Percentiles rank a stretch among this genome's conserved stretches.
phyloP scores from a whole-genome alignment of 768 basidiomycete genomes.

The Fomitopsis serialis region DNA sequence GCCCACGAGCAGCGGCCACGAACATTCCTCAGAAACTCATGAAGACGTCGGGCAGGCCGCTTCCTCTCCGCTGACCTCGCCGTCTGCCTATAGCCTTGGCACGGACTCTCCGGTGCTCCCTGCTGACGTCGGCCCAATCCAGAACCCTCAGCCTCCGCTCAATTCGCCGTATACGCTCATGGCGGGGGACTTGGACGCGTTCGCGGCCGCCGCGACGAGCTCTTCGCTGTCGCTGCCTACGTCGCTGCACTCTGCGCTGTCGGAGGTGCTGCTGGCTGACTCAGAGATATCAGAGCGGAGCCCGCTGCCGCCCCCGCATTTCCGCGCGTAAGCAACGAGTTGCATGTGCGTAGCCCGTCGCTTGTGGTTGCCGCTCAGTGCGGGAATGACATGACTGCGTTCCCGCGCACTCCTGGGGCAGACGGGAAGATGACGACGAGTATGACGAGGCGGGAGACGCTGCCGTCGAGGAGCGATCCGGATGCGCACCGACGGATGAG shows the following conservation, averaged over 20 bases:
- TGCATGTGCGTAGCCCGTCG: neutral
- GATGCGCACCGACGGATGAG: neutral
- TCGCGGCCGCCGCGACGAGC: slow-evolving; percentile 8
- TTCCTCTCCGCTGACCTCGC: neutral
- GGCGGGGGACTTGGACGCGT: slow-evolving; percentile 19
- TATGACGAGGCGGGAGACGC: neutral
- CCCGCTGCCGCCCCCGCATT: neutral
- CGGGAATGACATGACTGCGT: neutral
- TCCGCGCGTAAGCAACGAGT: neutral
- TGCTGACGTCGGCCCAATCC: slow-evolving; percentile 3
- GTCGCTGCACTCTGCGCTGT: slow-evolving; percentile 10
- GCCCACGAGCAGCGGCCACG: neutral
- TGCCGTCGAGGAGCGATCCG: neutral
- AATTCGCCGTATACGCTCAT: neutral
- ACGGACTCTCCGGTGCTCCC: slow-evolving; percentile 21
- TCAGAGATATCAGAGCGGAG: neutral
- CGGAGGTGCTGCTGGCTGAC: neutral
- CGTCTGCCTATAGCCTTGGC: slow-evolving; percentile 2
- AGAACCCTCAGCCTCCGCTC: neutral
- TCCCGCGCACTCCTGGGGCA: neutral
- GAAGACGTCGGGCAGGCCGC: neutral
- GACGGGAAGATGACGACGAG: neutral
- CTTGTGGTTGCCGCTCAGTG: neutral
- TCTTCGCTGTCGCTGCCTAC: slow-evolving; percentile 16
- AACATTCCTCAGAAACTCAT: neutral